Evolutionary conservation across 129 eudicot species (phyloP).

Genomic region (Escallonia rubra): DNA sequence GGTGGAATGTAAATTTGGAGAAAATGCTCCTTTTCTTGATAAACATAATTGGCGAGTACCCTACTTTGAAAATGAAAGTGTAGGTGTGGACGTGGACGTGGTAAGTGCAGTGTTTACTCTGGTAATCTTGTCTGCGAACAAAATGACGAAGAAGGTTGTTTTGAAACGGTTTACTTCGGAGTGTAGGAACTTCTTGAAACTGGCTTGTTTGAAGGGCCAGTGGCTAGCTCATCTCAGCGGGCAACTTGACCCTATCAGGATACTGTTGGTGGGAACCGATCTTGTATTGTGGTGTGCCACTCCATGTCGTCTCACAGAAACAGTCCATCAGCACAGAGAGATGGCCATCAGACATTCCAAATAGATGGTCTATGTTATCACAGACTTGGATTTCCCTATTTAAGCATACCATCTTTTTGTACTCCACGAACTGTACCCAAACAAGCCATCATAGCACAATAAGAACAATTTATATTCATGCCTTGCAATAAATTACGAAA

Average conservation of each 20-base stretch:
- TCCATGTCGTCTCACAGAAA: slow-evolving; percentile 84
- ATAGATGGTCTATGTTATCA: slow-evolving; percentile 72
- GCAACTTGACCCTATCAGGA: slow-evolving; percentile 65
- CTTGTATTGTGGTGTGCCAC: slow-evolving; percentile 60
- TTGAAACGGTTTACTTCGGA: no score
- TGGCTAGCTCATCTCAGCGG: slow-evolving; percentile 49
- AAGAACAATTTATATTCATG: no score
- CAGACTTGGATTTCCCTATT: slow-evolving; percentile 83
- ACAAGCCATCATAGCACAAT: neutral
- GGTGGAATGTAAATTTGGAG: no score
- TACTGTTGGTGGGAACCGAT: slow-evolving; percentile 76
- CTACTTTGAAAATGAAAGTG: no score
- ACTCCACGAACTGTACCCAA: slow-evolving; percentile 61
- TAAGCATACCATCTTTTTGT: slow-evolving; percentile 71
- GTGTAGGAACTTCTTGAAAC: no score
- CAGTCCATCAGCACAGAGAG: slow-evolving; percentile 83
- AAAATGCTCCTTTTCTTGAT: no score
- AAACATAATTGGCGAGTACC: no score
- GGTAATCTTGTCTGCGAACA: no score
- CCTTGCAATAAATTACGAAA: no score
- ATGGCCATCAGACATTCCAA: slow-evolving; percentile 55
- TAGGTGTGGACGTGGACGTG: no score
- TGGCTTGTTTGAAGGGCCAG: slow-evolving; percentile 24
- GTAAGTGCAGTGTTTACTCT: no score
- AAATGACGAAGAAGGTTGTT: no score